phyloP scores from a whole-genome alignment of 495 filamentous ascomycete species.

The Aspergillus olivimuriae region DNA sequence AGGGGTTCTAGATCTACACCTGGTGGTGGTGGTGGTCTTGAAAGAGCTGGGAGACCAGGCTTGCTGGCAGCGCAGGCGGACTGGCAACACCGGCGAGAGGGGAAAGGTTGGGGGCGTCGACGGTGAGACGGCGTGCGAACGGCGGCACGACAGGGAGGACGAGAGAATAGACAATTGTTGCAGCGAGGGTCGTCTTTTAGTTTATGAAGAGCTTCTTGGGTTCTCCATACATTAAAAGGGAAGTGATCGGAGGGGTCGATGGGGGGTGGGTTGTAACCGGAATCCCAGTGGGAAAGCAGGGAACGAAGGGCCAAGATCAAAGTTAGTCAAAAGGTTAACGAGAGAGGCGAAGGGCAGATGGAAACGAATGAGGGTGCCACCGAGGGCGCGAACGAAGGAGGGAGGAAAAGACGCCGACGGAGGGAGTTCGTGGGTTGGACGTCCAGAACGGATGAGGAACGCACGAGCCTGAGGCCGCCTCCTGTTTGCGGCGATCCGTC shows the following conservation, averaged over 20 bases:
- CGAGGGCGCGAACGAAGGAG: not conserved
- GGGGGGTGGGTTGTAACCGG: not conserved
- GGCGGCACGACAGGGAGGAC: conserved; percentile 4
- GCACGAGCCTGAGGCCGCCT: too few relatives aligned
- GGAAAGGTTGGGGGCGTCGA: not conserved
- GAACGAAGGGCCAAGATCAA: too few relatives aligned
- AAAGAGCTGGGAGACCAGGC: not conserved
- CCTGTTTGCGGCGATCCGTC: too few relatives aligned
- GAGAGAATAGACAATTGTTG: not conserved
- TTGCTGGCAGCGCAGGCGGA: not conserved
- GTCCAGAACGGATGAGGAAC: too few relatives aligned
- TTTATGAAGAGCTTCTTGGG: not conserved
- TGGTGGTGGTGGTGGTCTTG: conserved; percentile 2
- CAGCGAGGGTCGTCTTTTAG: not conserved
- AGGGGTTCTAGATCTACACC: too few relatives aligned
- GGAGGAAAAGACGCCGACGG: not conserved
- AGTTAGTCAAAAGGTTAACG: not conserved
- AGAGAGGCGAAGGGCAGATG: not conserved
- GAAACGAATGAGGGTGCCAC: too few relatives aligned
- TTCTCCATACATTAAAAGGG: not conserved
- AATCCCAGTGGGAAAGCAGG: too few relatives aligned
- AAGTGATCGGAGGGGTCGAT: not conserved
- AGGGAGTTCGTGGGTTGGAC: too few relatives aligned
- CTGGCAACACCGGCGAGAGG: not conserved
- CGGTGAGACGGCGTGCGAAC: not conserved